Conservation (phyloP, 257 asterid species). For the Nyctanthes arbortristis region DNA sequence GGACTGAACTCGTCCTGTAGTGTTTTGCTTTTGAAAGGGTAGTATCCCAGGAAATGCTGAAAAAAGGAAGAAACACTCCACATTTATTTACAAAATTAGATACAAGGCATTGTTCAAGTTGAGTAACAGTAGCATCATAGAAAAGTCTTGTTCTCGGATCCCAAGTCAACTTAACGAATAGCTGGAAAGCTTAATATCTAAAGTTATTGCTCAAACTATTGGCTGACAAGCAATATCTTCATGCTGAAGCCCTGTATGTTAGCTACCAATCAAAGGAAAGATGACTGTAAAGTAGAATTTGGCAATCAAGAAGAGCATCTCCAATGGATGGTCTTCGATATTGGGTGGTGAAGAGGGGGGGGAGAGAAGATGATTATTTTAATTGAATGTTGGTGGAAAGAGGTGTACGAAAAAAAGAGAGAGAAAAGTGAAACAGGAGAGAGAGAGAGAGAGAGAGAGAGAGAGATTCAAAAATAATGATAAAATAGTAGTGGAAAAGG, state of each 20-base stretch:
- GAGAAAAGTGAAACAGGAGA: too few species aligned
- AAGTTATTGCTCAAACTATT: neutral
- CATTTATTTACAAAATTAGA: neutral
- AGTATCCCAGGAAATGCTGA: conserved; percentile 83
- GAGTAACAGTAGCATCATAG: neutral
- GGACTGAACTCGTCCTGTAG: conserved; percentile 85
- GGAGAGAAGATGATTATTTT: too few species aligned
- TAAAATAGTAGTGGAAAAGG: too few species aligned
- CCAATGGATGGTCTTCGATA: too few species aligned
- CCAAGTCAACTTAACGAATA: neutral
- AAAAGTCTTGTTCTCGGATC: neutral
- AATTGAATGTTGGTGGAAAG: too few species aligned
- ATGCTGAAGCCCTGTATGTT: neutral
- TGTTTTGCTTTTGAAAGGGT: conserved; percentile 83
- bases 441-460: too few species aligned
- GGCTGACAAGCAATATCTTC: neutral
- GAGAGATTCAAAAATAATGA: too few species aligned
- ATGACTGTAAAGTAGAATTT: neutral
- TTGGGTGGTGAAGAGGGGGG: too few species aligned
- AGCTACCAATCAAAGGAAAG: neutral
- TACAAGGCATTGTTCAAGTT: neutral
- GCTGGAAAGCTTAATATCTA: neutral
- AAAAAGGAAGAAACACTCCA: conserved; percentile 15
- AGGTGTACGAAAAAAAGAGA: too few species aligned
- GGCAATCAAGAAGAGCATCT: neutral